A percentile compares a stretch with the other conserved stretches of the same genome.
Conservation (phyloP, 306 rosid species). For the Trichosanthes cucumerina region DNA sequence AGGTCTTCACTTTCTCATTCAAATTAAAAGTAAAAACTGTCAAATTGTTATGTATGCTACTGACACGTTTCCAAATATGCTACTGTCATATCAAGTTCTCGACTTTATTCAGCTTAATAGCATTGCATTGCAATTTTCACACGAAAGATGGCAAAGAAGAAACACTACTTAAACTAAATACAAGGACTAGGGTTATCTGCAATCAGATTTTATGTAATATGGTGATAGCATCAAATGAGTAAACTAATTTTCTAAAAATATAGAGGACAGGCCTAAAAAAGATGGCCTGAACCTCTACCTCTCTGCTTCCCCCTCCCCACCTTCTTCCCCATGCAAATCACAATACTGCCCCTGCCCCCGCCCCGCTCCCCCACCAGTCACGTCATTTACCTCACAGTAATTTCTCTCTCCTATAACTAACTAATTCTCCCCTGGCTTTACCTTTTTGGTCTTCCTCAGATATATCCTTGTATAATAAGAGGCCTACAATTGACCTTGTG, state of each 20-base stretch:
- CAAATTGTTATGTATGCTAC: background rate
- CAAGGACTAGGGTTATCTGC: background rate
- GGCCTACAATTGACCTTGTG: no score
- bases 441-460: no score
- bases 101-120: background rate
- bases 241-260: background rate
- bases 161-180: background rate
- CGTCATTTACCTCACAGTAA: no score
- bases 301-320: no score
- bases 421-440: no score
- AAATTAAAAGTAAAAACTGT: background rate
- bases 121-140: background rate
- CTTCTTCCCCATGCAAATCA: no score
- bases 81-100: background rate
- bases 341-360: no score
- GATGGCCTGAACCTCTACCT: background rate
- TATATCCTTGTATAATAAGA: no score
- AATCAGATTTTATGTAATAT: background rate
- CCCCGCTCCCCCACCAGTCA: no score
- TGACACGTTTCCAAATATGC: background rate
- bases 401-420: no score
- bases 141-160: background rate
- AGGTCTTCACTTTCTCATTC: slow-evolving; percentile 5
- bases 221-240: background rate
- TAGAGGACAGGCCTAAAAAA: background rate